phyloP scores from a whole-genome alignment of 169 alveolate species.

The Cyclospora cayetanensis region DNA sequence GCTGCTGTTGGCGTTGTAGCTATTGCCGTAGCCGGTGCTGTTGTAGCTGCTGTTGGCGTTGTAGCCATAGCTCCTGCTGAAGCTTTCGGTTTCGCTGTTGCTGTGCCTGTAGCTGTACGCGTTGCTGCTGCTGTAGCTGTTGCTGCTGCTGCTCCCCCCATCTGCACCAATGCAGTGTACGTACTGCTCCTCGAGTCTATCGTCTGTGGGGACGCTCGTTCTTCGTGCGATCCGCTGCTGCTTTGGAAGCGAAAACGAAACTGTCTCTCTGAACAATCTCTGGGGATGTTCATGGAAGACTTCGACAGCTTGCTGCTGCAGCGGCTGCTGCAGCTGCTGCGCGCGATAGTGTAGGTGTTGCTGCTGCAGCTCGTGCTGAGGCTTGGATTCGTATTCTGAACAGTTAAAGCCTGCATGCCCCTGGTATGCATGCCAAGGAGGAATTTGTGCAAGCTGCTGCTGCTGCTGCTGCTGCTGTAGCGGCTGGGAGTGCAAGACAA shows the following conservation, averaged over 20 bases:
- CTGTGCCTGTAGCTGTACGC: neutral
- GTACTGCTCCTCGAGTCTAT: neutral
- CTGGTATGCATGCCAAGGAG: neutral
- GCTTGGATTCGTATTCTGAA: too few relatives aligned
- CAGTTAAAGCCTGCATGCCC: neutral
- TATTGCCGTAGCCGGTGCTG: neutral
- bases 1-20: neutral
- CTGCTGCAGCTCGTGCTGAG: neutral
- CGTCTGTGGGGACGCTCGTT: too few relatives aligned
- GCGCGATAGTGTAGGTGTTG: neutral
- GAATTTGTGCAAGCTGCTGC: neutral
- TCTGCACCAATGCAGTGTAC: neutral
- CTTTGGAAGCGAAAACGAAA: too few relatives aligned
- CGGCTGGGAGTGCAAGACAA: too few relatives aligned
- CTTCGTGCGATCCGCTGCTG: too few relatives aligned
- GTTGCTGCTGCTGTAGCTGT: conserved; percentile 6
- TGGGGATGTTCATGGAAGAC: too few relatives aligned
- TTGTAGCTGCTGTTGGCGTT: neutral
- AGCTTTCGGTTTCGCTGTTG: neutral
- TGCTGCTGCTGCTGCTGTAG: conserved; percentile 30
- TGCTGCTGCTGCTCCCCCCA: conserved; percentile 37
- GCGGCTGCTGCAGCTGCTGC: conserved; percentile 9
- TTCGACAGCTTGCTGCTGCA: conserved; percentile 54
- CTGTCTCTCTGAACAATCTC: too few relatives aligned
- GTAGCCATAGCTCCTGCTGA: neutral